Evolutionary conservation across 1,284 basidiomycete species (phyloP), one percentile per base, ranked within the genome.

Genomic region (Ceratobasidium sp.): DNA sequence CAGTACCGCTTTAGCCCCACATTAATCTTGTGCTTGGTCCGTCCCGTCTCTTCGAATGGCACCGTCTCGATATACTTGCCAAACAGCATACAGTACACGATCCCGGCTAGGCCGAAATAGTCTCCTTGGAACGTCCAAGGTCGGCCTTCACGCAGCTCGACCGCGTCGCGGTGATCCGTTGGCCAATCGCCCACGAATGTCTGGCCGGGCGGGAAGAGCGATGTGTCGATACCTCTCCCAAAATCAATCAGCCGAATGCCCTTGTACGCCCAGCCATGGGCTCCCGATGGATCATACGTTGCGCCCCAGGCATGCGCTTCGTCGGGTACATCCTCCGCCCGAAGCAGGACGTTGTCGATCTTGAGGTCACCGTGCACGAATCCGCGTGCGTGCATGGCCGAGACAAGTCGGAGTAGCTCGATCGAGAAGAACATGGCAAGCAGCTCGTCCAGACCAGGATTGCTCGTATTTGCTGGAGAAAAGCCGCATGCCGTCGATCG

Each of bases 301-400:
- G 86, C 83, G 1, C 88, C 86, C 92, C 96, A 96, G 0, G 86
- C 83, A 2, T 87, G 83, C 0, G 84, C 81, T 1, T 88, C 89
- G 18, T 88, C 89, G 0, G 91, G 88, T 2, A 92, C 87, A 63
- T 94, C 90, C 76, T 95, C 92, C 33, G 99, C 84, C 3, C 97
- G 88, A 8, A 99, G 83, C 14, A 99, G 86, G 79, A 96, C 98
- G 81, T 99, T 99, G 83, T 99, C 97, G 79, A 98, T 98, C 85
- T 99, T 99, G 77, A 99, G 85, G 82, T 99, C 97, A 51, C 97
- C 96, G 78, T 99, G 97, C 76, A 99, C 92, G 82, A 98, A 91
- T 18, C 92, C 91, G 0, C 85, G 83, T 9, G 80, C 74, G 80
- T 99, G 97, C 79, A 98, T 85, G 25, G 85, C 88, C 78, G 97